phyloP scores from a whole-genome alignment of 495 filamentous ascomycete species.

The Penicillium odoratum region DNA sequence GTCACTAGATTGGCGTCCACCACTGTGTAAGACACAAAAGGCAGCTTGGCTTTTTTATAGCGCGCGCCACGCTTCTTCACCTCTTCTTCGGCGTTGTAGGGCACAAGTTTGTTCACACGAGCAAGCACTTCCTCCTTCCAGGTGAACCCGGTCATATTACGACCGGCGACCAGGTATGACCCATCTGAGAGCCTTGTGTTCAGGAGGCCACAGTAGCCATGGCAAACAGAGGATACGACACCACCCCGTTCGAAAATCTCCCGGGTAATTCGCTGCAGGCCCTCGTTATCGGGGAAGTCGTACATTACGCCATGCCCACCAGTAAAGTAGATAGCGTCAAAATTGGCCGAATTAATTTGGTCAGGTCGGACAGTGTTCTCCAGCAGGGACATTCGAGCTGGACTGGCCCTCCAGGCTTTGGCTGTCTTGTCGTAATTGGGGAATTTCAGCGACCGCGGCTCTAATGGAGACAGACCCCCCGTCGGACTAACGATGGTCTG shows the following conservation, averaged over 20 bases:
- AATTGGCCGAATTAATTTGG: slow-evolving; percentile 35
- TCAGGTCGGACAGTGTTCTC: slow-evolving; percentile 47
- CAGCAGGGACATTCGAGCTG: slow-evolving; percentile 46
- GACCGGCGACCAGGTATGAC: slow-evolving; percentile 44
- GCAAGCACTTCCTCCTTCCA: slow-evolving; percentile 56
- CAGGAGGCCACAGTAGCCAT: slow-evolving; percentile 56
- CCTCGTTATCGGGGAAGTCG: slow-evolving; percentile 47
- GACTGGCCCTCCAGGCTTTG: slow-evolving; percentile 13
- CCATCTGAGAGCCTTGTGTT: slow-evolving; percentile 49
- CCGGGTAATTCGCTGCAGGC: slow-evolving; percentile 46
- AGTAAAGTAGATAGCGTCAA: slow-evolving; percentile 60
- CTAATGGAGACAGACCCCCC: slow-evolving; percentile 58
- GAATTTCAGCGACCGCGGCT: slow-evolving; percentile 54
- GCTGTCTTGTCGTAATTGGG: slow-evolving; percentile 46
- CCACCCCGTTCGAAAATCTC: slow-evolving; percentile 57
- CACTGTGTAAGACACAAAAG: slow-evolving; percentile 50
- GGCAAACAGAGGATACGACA: slow-evolving; percentile 57
- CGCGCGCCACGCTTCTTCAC: slow-evolving; percentile 41
- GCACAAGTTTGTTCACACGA: slow-evolving; percentile 42
- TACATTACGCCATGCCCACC: slow-evolving; percentile 67
- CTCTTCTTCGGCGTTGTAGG: slow-evolving; percentile 55
- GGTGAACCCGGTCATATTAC: slow-evolving; percentile 55
- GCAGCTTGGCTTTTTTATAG: slow-evolving; percentile 49
- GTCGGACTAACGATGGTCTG: slow-evolving; percentile 55
- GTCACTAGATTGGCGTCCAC: slow-evolving; percentile 54